Base-by-base conservation (phyloP, 2,329 filamentous ascomycete genomes). In the Penicillium occitanis region DNA sequence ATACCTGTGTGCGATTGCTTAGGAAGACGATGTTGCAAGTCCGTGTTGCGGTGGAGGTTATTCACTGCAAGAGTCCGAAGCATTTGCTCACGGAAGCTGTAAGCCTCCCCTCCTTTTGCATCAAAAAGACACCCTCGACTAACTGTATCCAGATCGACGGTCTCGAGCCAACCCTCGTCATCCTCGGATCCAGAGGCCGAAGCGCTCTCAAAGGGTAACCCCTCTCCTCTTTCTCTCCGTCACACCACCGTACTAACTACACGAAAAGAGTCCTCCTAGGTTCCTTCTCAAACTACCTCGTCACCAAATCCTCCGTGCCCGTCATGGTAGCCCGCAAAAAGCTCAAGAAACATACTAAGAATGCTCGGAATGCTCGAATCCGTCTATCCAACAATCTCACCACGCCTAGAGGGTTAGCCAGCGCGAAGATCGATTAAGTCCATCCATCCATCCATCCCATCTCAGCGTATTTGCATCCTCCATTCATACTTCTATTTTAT, bases 251-350 rank as follows among this genome's bases (percentile, higher is more conserved):
- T 42, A 25, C 61, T 64, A 62, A 64, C 22, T 37, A 5, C 10
- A 8, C 13, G 5, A 63, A 58, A 71, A 96, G 93, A 75, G 94
- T 97, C 25, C 89, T 99, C 68, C 85, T 99, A 35, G 95, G 95
- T 30, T 97, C 93, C 0, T 98, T 99, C 79, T 96, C 92, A 68
- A 98, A 98, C 76, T 99, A 99, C 74, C 85, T 99, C 7, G 93
- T 99, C 37, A 96, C 93, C 44, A 98, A 98, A 81, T 96, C 92
- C 69, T 96, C 92, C 2, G 93, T 96, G 17, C 95, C 95, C 0
- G 95, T 99, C 67, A 99, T 99, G 95, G 95, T 98, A 42, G 95
- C 95, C 7, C 85, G 95, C 67, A 97, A 96, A 82, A 90, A 91
- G 66, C 84, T 97, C 51, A 86, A 91, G 59, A 97, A 97, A 78